A percentile compares a stretch with the other conserved stretches of the same genome.
Evolutionary conservation across 129 eudicot species (phyloP).

Genomic region (Chrysanthemum makinoi): DNA sequence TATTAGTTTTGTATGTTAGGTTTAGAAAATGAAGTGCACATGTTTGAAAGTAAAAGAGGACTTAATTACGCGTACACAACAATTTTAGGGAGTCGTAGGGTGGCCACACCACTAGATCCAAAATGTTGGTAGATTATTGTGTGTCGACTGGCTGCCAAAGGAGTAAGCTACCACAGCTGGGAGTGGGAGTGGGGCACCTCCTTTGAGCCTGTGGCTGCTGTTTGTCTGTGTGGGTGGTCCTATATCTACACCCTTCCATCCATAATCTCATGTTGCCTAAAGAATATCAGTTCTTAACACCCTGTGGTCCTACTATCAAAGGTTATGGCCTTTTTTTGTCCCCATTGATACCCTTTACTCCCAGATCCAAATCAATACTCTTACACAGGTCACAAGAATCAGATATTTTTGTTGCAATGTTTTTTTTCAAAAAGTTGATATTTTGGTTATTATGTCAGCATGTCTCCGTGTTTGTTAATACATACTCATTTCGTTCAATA

Average conservation of each 20-base stretch:
- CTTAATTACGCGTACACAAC: neutral
- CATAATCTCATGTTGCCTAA: neutral
- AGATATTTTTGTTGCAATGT: too few species aligned
- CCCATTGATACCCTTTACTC: neutral
- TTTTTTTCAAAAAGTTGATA: too few species aligned
- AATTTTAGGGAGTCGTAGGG: constrained; percentile 9
- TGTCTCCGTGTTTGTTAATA: too few species aligned
- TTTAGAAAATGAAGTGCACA: neutral
- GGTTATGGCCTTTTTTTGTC: constrained; percentile 24
- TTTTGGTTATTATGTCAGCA: too few species aligned
- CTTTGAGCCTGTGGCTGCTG: constrained; percentile 14
- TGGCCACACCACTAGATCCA: constrained; percentile 14
- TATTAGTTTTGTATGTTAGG: neutral
- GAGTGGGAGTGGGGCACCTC: constrained; percentile 16
- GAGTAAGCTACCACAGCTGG: constrained; percentile 14
- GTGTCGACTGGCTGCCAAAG: neutral
- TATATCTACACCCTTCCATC: constrained; percentile 30
- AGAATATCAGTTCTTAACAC: constrained; percentile 1
- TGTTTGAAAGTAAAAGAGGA: neutral
- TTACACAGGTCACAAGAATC: neutral
- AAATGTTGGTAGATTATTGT: constrained; percentile 4
- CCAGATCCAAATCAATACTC: neutral
- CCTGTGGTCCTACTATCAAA: constrained; percentile 23
- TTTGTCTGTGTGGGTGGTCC: constrained; percentile 25
- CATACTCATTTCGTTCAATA: too few species aligned